Evolutionary conservation across 2,329 filamentous ascomycete species (phyloP).

Genomic region (Aspergillus fumigatiaffinis): DNA sequence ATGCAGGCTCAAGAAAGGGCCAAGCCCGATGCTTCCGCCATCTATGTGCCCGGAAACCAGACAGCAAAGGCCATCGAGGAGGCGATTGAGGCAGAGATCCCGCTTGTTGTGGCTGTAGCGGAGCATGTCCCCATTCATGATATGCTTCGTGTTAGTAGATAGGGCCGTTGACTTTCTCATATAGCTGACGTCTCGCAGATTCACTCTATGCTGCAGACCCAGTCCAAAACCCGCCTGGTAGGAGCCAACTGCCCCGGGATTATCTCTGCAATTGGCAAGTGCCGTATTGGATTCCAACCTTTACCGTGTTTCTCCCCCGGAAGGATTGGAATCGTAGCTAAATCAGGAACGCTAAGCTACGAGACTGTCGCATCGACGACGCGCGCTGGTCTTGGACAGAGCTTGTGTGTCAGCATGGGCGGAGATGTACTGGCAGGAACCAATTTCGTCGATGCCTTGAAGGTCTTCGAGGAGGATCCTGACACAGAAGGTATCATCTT

Average conservation of each 20-base stretch:
- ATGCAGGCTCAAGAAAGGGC: conserved; percentile 62
- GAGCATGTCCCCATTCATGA: conserved; percentile 78
- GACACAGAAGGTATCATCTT: conserved; percentile 69
- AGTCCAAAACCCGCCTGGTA: conserved; percentile 68
- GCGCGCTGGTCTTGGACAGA: conserved; percentile 70
- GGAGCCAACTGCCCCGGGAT: conserved; percentile 81
- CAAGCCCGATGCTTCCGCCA: conserved; percentile 72
- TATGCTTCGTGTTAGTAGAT: conserved; percentile 59
- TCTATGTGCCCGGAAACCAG: conserved; percentile 74
- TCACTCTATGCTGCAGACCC: conserved; percentile 66
- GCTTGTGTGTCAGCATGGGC: conserved; percentile 71
- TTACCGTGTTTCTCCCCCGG: conserved; percentile 67
- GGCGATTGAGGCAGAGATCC: conserved; percentile 73
- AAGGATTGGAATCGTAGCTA: conserved; percentile 71
- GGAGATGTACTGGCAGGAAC: conserved; percentile 73
- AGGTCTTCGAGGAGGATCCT: conserved; percentile 61
- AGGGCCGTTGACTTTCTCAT: conserved; percentile 2
- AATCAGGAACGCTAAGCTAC: conserved; percentile 75
- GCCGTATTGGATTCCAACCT: conserved; percentile 72
- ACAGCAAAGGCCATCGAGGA: conserved; percentile 72
- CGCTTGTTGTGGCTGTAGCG: conserved; percentile 72
- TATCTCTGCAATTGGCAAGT: conserved; percentile 67
- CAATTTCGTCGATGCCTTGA: conserved; percentile 66
- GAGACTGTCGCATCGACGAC: conserved; percentile 74
- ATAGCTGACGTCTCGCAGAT: conserved; percentile 41